Evolutionary conservation across 768 basidiomycete species (phyloP).

Genomic region (Rubroboletus pulcherrimus): DNA sequence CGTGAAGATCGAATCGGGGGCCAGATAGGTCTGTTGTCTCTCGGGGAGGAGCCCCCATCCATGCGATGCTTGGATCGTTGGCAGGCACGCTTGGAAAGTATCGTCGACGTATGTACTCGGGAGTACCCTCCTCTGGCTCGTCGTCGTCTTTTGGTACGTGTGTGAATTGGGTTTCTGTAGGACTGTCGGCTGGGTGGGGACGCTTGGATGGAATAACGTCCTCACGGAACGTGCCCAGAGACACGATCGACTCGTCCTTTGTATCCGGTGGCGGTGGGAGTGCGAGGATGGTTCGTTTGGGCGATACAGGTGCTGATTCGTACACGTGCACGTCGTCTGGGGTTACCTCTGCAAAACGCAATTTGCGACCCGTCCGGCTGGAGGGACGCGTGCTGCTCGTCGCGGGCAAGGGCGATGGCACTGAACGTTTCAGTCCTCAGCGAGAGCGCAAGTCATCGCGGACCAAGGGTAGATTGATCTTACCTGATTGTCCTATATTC

Average conservation of each 20-base stretch:
- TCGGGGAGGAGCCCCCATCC: slow-evolving; percentile 50
- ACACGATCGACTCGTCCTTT: slow-evolving; percentile 30
- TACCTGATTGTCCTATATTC: slow-evolving; percentile 22
- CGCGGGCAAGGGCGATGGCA: slow-evolving; percentile 42
- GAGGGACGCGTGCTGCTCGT: slow-evolving; percentile 56
- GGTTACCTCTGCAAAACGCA: slow-evolving; percentile 75
- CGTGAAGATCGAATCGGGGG: slow-evolving; percentile 74
- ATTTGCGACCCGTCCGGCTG: slow-evolving; percentile 47
- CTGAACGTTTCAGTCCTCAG: slow-evolving; percentile 14
- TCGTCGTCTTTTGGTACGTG: not conserved
- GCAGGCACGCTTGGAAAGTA: slow-evolving; percentile 74
- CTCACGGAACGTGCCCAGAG: slow-evolving; percentile 38
- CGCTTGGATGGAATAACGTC: slow-evolving; percentile 11
- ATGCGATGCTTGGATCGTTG: slow-evolving; percentile 72
- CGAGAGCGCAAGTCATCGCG: not conserved
- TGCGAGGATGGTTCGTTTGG: slow-evolving; percentile 53
- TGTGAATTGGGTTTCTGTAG: not conserved
- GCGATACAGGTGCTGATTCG: slow-evolving; percentile 76
- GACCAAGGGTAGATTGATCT: not conserved
- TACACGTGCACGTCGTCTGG: slow-evolving; percentile 79
- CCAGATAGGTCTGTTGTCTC: slow-evolving; percentile 22
- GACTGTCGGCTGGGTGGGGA: not conserved
- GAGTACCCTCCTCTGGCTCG: slow-evolving; percentile 63
- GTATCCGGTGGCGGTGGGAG: slow-evolving; percentile 41
- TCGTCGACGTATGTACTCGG: slow-evolving; percentile 77